phyloP scores from a whole-genome alignment of 169 alveolate species.

The Plasmodium ovale region DNA sequence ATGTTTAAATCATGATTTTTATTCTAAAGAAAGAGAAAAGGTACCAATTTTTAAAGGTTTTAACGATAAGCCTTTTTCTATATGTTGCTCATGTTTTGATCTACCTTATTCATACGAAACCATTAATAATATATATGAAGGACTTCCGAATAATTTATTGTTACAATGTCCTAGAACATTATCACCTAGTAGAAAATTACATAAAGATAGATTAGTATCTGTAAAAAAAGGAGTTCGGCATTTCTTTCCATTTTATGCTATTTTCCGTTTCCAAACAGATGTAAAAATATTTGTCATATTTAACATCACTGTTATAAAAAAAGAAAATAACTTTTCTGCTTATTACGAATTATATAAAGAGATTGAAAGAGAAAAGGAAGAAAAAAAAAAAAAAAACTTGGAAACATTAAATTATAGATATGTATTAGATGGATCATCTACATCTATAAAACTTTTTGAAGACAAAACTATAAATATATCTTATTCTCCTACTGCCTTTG shows the following conservation, averaged over 20 bases:
- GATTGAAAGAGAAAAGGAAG: too few species aligned
- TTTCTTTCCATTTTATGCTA: slow-evolving; percentile 43
- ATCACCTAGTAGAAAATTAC: neutral
- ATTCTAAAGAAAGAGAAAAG: neutral
- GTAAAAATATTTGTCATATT: slow-evolving; percentile 22
- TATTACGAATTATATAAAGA: slow-evolving; percentile 38
- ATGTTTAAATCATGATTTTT: slow-evolving; percentile 6
- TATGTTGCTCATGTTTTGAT: slow-evolving; percentile 58
- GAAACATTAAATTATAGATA: neutral
- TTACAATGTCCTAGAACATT: slow-evolving; percentile 11
- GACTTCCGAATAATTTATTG: neutral
- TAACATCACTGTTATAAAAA: slow-evolving; percentile 32
- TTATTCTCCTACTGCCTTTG: slow-evolving; percentile 47
- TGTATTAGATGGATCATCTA: slow-evolving; percentile 23
- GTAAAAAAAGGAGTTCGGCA: slow-evolving; percentile 30
- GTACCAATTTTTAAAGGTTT: slow-evolving; percentile 42
- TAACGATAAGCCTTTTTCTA: slow-evolving; percentile 22
- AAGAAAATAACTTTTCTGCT: slow-evolving; percentile 9
- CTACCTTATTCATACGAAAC: neutral
- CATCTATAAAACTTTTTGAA: slow-evolving; percentile 15
- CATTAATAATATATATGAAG: neutral
- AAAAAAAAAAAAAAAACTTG: neutral
- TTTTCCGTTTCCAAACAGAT: slow-evolving; percentile 18
- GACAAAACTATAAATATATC: slow-evolving; percentile 7
- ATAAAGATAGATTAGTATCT: slow-evolving; percentile 38